Evolutionary conservation across 1,139 yeast genomes (phyloP), one percentile per base, ranked within the genome.

Genomic region (Taiozyma onychis): DNA sequence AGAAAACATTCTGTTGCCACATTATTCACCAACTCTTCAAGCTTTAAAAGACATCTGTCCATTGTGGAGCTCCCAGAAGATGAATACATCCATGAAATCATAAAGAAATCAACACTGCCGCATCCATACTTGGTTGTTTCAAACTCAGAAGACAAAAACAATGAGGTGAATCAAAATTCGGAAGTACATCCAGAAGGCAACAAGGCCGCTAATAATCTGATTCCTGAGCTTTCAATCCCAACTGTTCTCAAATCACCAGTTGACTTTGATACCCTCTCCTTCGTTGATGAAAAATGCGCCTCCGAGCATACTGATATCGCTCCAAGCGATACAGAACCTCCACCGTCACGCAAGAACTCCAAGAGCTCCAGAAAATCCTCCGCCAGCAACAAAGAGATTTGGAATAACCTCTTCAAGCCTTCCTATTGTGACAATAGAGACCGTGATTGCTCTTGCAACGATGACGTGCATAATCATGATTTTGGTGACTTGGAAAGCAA

Each of bases 381-480:
- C 24, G 18, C 28, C n/a, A 34, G 16, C 14, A 35, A 45, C 11
- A 22, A 21, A 13, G 52, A 50, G 9, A 45, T 48, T n/a, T 59
- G 63, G 63, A 57, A 54, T 16, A 35, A 54, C 1, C 42, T 61
- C n/a, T 61, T 60, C 49, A 60, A 60, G 28, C 48, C 60, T 3
- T 49, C 57, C 0, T 60, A 53, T 42, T 54, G 56, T 42, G 58
- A 52, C 26, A 53, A 51, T 16, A 41, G 24, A 5, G 53, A 52
- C 7, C 34, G 27, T 24, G 60, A 52, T 2, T 58, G 60, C 42
- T 22, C 48, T 3, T 55, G 59, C 42, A 50, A 55, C 28, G 52
- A 46, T 24, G 51, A 49, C n/a, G 41, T 44, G 5, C 50, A 47
- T 32, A 50, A 47, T 30, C 54, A 49, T 35, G 39, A 42, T 7